Evolutionary conservation across 2,329 filamentous ascomycete species (phyloP), one percentile per base, ranked within the genome.

Genomic region (Exophiala lecanii-corni): DNA sequence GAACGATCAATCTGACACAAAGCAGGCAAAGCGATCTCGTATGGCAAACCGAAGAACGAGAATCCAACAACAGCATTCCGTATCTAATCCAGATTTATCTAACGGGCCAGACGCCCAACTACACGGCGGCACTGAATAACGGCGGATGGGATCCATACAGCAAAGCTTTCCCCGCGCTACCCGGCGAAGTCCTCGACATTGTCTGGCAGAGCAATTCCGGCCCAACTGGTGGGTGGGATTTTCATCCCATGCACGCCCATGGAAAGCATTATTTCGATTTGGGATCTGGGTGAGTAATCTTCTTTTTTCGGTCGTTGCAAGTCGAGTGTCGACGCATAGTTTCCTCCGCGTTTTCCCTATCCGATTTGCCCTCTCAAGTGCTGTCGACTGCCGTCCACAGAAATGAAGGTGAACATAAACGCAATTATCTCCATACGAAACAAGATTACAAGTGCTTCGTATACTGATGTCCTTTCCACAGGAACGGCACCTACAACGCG

Each of bases 11-110:
- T 10, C 37, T 39, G 37, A 39, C n/a, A 36, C 18, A 35, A 20
- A 45, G n/a, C 19, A 46, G 46, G 1, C 60, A 70, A 36, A 72
- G 72, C 46, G 63, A 67, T 16, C 56, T 70, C 10, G 55, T 67
- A n/a, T 76, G 71, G 71, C 64, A 65, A 5, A 68, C 74, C 16
- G 47, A 34, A 5, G 54, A 59, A 31, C 57, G 59, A 2, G 31
- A 57, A 16, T 54, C 62, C 6, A 48, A 50, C 45, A 50, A 50
- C 41, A 47, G 44, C 33, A 12, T 41, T 4, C 71, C 71, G 0
- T 68, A 74, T 57, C 61, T 76, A 1, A 64, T 73, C 17, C 57
- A 66, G 40, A 65, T 74, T 31, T 73, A 72, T 57, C 54, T 59
- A 23, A 58, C 65, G 25, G 62, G 62, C 7, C 55, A 61, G 4